Conservation (phyloP, 2,329 filamentous ascomycete species). For the Sporothrix euskadiensis region DNA sequence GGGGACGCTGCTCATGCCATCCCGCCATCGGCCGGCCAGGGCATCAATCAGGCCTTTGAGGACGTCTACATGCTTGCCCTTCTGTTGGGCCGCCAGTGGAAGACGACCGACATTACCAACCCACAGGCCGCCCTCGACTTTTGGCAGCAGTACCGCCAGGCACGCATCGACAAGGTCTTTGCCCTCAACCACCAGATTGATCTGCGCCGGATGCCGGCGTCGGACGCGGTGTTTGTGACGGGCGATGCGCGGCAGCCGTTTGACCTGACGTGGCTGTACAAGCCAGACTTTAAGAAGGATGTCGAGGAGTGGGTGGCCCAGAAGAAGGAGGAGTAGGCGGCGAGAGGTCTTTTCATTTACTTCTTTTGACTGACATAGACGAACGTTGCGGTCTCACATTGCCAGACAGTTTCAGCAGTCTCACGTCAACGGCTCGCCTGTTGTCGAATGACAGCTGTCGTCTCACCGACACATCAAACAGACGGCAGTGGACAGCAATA, state of each 20-base stretch:
- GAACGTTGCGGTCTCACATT: not conserved
- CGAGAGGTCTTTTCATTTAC: not conserved
- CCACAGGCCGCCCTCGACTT: conserved; percentile 33
- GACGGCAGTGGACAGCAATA: not conserved
- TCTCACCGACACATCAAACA: not conserved
- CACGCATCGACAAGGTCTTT: conserved; percentile 34
- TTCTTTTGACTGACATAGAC: too few species aligned
- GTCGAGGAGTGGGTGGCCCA: conserved; percentile 18
- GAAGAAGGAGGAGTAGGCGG: not conserved
- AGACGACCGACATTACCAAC: not conserved
- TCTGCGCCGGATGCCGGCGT: conserved; percentile 24
- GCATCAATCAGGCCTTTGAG: conserved; percentile 35
- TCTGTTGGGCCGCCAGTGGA: conserved; percentile 27
- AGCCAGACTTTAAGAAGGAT: conserved; percentile 19
- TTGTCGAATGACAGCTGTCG: not conserved
- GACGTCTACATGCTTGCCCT: conserved; percentile 33
- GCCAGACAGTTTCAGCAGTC: not conserved
- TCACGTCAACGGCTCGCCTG: not conserved
- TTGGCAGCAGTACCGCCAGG: conserved; percentile 36
- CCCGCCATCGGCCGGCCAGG: conserved; percentile 49
- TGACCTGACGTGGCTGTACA: conserved; percentile 19
- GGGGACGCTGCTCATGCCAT: conserved; percentile 53
- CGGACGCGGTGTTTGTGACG: not conserved
- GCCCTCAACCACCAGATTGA: conserved; percentile 29
- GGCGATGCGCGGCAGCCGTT: not conserved